Conservation (phyloP, 208 protist genomes). For the Leishmania amazonensis region DNA sequence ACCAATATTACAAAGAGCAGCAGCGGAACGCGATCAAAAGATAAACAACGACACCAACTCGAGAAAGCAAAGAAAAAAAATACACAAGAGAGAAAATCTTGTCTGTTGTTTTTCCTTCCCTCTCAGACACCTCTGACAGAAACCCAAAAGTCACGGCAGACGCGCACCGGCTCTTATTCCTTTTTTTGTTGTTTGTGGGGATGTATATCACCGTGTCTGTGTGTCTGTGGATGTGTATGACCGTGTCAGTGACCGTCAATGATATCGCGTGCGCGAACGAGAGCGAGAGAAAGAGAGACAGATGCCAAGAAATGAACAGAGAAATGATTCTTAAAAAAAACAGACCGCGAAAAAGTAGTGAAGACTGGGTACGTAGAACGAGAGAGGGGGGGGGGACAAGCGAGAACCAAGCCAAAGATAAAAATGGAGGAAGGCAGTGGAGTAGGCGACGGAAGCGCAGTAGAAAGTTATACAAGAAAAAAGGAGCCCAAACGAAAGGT, state of each 20-base stretch:
- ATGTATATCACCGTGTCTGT: not conserved
- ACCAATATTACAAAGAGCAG: not conserved
- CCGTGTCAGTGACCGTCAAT: not conserved
- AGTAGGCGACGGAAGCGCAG: not conserved
- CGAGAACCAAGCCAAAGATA: slow-evolving; percentile 10
- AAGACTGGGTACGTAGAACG: slow-evolving; percentile 8
- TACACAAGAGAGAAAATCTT: not conserved
- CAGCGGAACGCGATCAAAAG: not conserved
- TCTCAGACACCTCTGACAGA: not conserved
- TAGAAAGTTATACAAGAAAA: slow-evolving; percentile 11
- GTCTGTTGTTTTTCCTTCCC: not conserved
- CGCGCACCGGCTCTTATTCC: not conserved
- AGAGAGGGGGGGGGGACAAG: slow-evolving; percentile 17
- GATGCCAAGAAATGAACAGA: not conserved
- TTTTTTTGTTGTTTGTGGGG: not conserved
- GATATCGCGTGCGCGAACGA: not conserved
- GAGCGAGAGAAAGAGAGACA: not conserved
- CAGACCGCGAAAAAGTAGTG: slow-evolving; percentile 13
- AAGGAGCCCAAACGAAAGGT: too few species aligned
- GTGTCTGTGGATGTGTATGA: not conserved
- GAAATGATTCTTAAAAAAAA: not conserved
- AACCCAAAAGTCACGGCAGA: not conserved
- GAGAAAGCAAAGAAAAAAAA: not conserved
- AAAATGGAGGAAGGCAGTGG: not conserved
- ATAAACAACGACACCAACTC: not conserved